A percentile compares a stretch with the other conserved stretches of the same genome.
Evolutionary conservation across 106 monocot genomes (phyloP).

Genomic region (Allium cepa): DNA sequence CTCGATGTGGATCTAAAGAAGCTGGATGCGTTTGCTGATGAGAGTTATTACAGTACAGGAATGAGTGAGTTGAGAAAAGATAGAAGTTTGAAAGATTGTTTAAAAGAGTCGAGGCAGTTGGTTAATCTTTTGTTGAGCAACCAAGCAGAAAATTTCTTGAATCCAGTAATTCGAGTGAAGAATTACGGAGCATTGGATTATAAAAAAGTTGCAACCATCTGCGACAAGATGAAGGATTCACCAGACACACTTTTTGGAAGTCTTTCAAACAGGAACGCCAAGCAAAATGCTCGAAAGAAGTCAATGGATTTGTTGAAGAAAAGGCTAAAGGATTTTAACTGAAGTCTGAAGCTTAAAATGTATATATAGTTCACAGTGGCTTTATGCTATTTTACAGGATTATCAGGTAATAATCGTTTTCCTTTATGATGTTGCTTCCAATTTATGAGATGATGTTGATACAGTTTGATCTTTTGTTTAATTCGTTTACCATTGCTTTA

Average conservation of each 20-base stretch:
- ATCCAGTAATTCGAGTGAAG: slow-evolving; percentile 57
- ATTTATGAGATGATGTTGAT: too few relatives aligned
- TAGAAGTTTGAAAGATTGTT: slow-evolving; percentile 35
- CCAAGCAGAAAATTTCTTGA: slow-evolving; percentile 67
- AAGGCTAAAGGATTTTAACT: slow-evolving; percentile 54
- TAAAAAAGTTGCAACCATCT: slow-evolving; percentile 53
- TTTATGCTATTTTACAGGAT: too few relatives aligned
- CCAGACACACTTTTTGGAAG: slow-evolving; percentile 53
- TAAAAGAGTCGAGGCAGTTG: slow-evolving; percentile 47
- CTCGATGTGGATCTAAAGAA: slow-evolving; percentile 47
- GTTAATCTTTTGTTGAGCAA: slow-evolving; percentile 50
- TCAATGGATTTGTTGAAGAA: slow-evolving; percentile 41
- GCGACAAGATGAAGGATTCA: slow-evolving; percentile 65
- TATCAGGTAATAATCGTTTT: too few relatives aligned
- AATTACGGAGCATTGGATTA: slow-evolving; percentile 49
- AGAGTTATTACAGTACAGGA: slow-evolving; percentile 18
- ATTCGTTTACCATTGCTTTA: too few relatives aligned
- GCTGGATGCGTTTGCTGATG: slow-evolving; percentile 45
- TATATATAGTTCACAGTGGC: too few relatives aligned
- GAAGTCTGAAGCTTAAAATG: not conserved
- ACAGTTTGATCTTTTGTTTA: too few relatives aligned
- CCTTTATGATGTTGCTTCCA: too few relatives aligned
- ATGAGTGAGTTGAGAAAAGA: slow-evolving; percentile 36
- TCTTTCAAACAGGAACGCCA: slow-evolving; percentile 30
- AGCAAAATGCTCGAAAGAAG: slow-evolving; percentile 35